Percentiles rank a stretch among this genome's conserved stretches.
phyloP scores from a whole-genome alignment of 73 alveolate genomes.

The Symbiodinium pilosum region DNA sequence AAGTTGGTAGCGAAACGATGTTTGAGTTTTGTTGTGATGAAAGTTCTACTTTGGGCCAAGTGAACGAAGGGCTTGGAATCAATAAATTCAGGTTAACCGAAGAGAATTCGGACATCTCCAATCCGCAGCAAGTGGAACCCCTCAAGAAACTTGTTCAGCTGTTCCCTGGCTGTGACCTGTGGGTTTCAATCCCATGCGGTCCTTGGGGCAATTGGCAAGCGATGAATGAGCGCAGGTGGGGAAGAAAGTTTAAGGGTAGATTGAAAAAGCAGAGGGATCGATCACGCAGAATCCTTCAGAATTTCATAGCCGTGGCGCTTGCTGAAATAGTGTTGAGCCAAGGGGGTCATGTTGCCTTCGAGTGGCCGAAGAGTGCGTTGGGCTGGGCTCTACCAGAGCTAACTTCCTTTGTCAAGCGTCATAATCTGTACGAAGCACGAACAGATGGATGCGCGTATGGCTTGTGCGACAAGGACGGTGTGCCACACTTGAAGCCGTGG shows the following conservation, averaged over 20 bases:
- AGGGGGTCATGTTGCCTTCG: slow-evolving; percentile 24
- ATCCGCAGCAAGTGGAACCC: background rate
- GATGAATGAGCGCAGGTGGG: background rate
- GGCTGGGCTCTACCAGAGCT: slow-evolving; percentile 17
- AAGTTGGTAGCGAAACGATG: background rate
- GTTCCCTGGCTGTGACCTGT: slow-evolving; percentile 31
- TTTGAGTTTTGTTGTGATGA: slow-evolving; percentile 11
- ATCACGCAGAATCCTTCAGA: background rate
- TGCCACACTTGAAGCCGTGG: slow-evolving; percentile 4
- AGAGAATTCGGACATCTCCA: background rate
- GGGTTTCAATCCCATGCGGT: slow-evolving; percentile 21
- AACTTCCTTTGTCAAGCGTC: background rate
- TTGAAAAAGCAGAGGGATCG: background rate
- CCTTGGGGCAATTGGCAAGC: background rate
- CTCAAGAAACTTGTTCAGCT: background rate
- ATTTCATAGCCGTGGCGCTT: background rate
- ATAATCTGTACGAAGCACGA: background rate
- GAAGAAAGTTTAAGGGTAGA: background rate
- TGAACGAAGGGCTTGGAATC: background rate
- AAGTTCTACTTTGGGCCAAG: background rate
- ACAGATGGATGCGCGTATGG: background rate
- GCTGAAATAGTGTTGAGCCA: background rate
- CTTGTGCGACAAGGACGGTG: background rate
- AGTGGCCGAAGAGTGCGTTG: background rate
- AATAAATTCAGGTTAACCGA: slow-evolving; percentile 7